Base-by-base conservation (phyloP, 106 monocot species). In the Acorus calamus region DNA sequence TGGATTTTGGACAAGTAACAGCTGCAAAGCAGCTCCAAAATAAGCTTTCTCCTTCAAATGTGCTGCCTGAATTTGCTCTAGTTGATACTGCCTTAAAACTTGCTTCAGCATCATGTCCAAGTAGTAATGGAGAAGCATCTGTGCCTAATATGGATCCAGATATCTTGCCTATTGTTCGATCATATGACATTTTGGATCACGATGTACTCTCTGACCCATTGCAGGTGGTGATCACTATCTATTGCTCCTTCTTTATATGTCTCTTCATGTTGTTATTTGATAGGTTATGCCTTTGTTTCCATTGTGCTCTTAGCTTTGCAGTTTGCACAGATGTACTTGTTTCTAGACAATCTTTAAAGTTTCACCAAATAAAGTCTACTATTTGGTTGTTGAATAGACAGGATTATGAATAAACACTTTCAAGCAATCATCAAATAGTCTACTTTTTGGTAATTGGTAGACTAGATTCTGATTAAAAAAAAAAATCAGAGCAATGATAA, bases 11-110 rank as follows among this genome's bases (percentile, higher is more conserved):
- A 52, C 98, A 98, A 66, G 73, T 98, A 74, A 64, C 76, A 49
- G 98, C 98, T 69, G 92, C 98, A 59, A 98, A 79, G 71, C 98
- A 98, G 53, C 98, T 98, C 67, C 98, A 98, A 59, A 80, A 79
- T 57, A 98, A 98, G 74, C 79, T 98, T 7, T 98, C 98, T 49
- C 92, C 92, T 49, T 14, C 76, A 51, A 76, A 81, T 66, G 76
- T 88, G 48, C 90, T 83, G 47, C 72, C 71, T 47, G 98, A 92
- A 65, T 73, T 98, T 76, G 70, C 68, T 57, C 70, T 92, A 49
- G 64, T 98, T 73, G 98, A 88, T 83, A 63, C 75, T 65, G 87
- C 86, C 66, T 76, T 98, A 58, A 86, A 77, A 55, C 14, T 98
- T 67, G 94, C 94, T 61, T 69, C 71, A 5, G 64, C 85, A 62